phyloP scores from a whole-genome alignment of 2,329 filamentous ascomycete genomes.

The Ophiostoma triangulosporum region DNA sequence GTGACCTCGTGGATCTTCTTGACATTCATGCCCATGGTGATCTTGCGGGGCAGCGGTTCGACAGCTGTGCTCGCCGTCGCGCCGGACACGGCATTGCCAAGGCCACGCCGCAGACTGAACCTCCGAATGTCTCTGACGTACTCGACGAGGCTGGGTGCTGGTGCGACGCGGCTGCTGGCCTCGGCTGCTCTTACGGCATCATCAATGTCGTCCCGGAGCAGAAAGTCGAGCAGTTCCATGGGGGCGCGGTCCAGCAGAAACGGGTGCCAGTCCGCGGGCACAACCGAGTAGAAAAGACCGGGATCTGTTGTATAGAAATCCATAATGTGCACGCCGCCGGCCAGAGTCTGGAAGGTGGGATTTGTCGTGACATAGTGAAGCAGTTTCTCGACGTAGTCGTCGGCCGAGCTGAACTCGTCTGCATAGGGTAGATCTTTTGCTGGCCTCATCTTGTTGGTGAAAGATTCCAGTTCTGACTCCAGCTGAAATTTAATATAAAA shows the following conservation, averaged over 20 bases:
- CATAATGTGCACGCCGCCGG: conserved; percentile 90
- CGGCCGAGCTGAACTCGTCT: conserved; percentile 53
- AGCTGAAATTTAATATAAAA: neutral
- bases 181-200: conserved; percentile 15
- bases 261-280: conserved; percentile 68
- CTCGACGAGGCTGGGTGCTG: conserved; percentile 46
- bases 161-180: conserved; percentile 11
- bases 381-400: conserved; percentile 68
- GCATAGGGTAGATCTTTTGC: conserved; percentile 49
- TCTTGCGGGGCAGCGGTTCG: conserved; percentile 50
- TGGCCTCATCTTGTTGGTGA: conserved; percentile 8
- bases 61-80: conserved; percentile 14
- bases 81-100: conserved; percentile 15
- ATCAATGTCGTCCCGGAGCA: conserved; percentile 64
- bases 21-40: conserved; percentile 83
- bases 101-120: conserved; percentile 50
- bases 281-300: conserved; percentile 62
- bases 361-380: conserved; percentile 63
- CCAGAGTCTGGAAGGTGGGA: conserved; percentile 72
- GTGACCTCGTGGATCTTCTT: conserved; percentile 94
- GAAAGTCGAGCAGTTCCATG: conserved; percentile 63
- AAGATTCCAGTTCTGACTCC: neutral
- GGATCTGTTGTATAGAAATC: conserved; percentile 87
- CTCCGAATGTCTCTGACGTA: conserved; percentile 62
- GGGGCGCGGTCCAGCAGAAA: conserved; percentile 62